phyloP scores from a whole-genome alignment of 1,284 basidiomycete genomes.

The Cryptococcus sp. region DNA sequence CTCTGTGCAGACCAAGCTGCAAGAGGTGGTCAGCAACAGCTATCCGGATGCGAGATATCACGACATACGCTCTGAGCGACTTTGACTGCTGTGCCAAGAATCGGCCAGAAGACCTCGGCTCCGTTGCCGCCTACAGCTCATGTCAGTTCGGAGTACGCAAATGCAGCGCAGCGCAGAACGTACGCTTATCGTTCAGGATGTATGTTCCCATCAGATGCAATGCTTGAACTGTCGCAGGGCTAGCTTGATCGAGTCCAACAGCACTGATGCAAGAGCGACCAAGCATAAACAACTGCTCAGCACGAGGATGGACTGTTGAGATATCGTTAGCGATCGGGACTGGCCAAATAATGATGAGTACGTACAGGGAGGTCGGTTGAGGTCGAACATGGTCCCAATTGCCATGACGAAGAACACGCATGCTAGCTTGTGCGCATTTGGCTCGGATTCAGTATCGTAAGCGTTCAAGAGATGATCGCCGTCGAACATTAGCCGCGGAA shows the following conservation, averaged over 20 bases:
- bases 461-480: slow-evolving; percentile 46
- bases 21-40: slow-evolving; percentile 8
- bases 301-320: slow-evolving; percentile 38
- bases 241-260: slow-evolving; percentile 45
- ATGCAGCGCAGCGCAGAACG: slow-evolving; percentile 7
- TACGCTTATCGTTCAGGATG: slow-evolving; percentile 48
- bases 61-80: slow-evolving; percentile 42
- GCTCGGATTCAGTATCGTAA: slow-evolving; percentile 35
- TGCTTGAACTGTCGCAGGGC: slow-evolving; percentile 50
- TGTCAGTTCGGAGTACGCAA: neutral
- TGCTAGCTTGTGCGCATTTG: slow-evolving; percentile 51
- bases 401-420: slow-evolving; percentile 53
- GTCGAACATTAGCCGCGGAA: slow-evolving; percentile 47
- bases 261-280: slow-evolving; percentile 46
- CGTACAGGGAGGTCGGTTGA: slow-evolving; percentile 45
- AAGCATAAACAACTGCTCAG: slow-evolving; percentile 42
- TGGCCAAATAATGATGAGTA: neutral
- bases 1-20: slow-evolving; percentile 51
- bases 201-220: slow-evolving; percentile 49
- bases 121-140: slow-evolving; percentile 38
- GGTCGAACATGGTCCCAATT: slow-evolving; percentile 51
- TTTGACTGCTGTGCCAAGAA: slow-evolving; percentile 48
- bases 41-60: neutral
- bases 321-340: slow-evolving; percentile 2
- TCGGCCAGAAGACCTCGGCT: slow-evolving; percentile 52